Evolutionary conservation across 2,329 filamentous ascomycete genomes (phyloP).

Genomic region (Verticillium longisporum): DNA sequence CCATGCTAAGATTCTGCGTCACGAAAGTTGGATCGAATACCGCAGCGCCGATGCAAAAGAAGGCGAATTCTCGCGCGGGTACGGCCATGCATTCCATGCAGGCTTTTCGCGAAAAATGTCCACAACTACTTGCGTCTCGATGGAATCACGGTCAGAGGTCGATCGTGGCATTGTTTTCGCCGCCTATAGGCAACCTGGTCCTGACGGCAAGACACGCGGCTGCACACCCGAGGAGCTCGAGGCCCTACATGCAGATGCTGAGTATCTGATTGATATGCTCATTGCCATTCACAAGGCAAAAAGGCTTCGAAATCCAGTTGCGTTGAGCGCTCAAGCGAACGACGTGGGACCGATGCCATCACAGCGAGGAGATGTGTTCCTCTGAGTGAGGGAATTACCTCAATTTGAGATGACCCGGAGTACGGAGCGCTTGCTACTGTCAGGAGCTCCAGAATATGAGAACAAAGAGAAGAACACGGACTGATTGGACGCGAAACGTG

Average conservation of each 20-base stretch:
- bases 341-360: constrained; percentile 6
- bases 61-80: constrained; percentile 43
- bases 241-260: constrained; percentile 40
- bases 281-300: constrained; percentile 40
- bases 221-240: constrained; percentile 35
- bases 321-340: constrained; percentile 4
- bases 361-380: background rate
- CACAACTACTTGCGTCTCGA: background rate
- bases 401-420: background rate
- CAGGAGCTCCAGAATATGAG: background rate
- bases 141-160: constrained; percentile 19
- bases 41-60: constrained; percentile 31
- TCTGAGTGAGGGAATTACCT: background rate
- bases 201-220: constrained; percentile 25
- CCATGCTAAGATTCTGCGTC: constrained; percentile 42
- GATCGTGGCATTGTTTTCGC: constrained; percentile 51
- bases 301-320: constrained; percentile 19
- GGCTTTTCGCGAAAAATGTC: constrained; percentile 14
- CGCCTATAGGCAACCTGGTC: constrained; percentile 42
- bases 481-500: background rate
- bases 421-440: background rate
- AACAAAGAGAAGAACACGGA: background rate
- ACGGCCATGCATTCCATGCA: constrained; percentile 46
- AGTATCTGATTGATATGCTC: constrained; percentile 45
- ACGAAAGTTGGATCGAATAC: constrained; percentile 47